Percentiles rank a stretch among this genome's conserved stretches.
Conservation (phyloP, 2,329 filamentous ascomycete genomes). For the Diaporthe citrichinensis region DNA sequence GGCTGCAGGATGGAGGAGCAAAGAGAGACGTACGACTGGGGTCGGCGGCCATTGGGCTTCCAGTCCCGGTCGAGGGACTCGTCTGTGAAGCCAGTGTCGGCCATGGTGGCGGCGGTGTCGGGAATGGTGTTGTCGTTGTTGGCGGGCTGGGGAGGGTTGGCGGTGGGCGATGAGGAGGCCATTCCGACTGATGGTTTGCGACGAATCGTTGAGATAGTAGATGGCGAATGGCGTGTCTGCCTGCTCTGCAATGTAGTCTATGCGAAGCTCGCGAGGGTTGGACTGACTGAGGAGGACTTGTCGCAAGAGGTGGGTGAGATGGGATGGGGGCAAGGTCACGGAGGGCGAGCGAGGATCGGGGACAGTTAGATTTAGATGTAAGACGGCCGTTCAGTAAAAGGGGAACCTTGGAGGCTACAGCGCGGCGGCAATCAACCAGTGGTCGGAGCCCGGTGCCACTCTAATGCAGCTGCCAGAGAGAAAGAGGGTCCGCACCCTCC, state of each 20-base stretch:
- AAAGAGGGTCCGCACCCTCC: slow-evolving; percentile 17
- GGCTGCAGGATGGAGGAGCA: slow-evolving; percentile 53
- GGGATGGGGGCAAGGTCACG: slow-evolving; percentile 9
- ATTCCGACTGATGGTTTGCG: slow-evolving; percentile 37
- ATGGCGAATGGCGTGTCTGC: neutral
- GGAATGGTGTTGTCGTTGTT: neutral
- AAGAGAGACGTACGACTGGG: slow-evolving; percentile 80
- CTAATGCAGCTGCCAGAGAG: slow-evolving; percentile 31
- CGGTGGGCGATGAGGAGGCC: slow-evolving; percentile 40
- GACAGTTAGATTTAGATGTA: slow-evolving; percentile 17
- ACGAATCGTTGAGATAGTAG: neutral
- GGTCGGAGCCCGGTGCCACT: slow-evolving; percentile 23
- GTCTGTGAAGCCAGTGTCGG: slow-evolving; percentile 57
- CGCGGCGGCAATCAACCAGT: slow-evolving; percentile 17
- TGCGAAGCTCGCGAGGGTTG: neutral
- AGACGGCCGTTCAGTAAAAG: slow-evolving; percentile 28
- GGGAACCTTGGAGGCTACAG: slow-evolving; percentile 21
- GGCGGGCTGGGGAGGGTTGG: slow-evolving; percentile 34
- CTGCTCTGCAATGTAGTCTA: neutral
- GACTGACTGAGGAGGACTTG: neutral
- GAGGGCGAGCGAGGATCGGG: slow-evolving; percentile 23
- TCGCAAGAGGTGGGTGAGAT: slow-evolving; percentile 9
- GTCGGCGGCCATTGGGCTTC: slow-evolving; percentile 83
- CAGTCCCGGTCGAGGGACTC: slow-evolving; percentile 82
- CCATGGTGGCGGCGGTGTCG: neutral